A percentile compares a stretch with the other conserved stretches of the same genome.
Conservation (phyloP, 2,329 filamentous ascomycete species). For the Pestalotiopsis sp. region DNA sequence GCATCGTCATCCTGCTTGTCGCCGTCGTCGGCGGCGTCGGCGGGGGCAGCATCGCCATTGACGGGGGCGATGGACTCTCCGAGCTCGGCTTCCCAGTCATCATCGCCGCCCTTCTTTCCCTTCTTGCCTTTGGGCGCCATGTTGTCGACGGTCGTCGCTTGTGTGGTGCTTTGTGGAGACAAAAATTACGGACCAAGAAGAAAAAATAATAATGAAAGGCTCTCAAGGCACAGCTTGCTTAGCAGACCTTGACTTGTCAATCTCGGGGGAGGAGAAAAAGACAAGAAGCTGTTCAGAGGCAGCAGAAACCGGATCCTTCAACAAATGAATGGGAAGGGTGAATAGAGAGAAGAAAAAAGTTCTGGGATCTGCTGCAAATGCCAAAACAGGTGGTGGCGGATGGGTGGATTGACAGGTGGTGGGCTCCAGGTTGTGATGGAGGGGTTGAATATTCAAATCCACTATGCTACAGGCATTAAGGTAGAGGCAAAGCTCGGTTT, state of each 20-base stretch:
- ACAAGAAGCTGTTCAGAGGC: not conserved
- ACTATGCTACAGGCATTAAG: not conserved
- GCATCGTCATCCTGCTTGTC: conserved; percentile 56
- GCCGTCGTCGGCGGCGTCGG: conserved; percentile 51
- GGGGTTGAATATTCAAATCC: not conserved
- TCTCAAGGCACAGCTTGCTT: not conserved
- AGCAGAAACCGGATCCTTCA: conserved; percentile 4
- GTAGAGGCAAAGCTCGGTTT: not conserved
- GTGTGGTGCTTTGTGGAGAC: not conserved
- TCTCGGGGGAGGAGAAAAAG: not conserved
- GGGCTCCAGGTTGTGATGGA: not conserved
- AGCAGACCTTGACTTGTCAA: not conserved
- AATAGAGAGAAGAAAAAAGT: not conserved
- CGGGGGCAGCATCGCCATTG: conserved; percentile 51
- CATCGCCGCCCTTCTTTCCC: conserved; percentile 83
- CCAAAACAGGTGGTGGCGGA: not conserved
- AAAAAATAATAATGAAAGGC: not conserved
- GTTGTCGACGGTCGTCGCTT: not conserved
- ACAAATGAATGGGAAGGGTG: conserved; percentile 7
- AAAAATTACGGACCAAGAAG: not conserved
- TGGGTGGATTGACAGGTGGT: not conserved
- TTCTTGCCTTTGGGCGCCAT: conserved; percentile 97
- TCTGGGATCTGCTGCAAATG: not conserved
- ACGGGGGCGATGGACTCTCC: conserved; percentile 74
- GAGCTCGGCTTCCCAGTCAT: conserved; percentile 94